phyloP scores from a whole-genome alignment of 805 yeast genomes.

The Ogataea thermomethanolica region DNA sequence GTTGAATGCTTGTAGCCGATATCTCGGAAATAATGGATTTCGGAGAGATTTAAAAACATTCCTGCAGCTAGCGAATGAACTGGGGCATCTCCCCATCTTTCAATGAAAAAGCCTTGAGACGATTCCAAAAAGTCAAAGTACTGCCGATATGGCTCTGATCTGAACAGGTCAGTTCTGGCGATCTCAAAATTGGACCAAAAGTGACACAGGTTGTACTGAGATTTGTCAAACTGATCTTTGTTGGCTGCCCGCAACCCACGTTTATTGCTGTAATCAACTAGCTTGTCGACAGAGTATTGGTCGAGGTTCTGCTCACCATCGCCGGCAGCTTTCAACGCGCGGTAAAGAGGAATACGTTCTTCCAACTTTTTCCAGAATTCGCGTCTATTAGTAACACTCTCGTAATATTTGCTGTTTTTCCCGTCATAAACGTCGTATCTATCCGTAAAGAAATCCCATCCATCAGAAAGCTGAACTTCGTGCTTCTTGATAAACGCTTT shows the following conservation, averaged over 20 bases:
- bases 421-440: conserved; percentile 37
- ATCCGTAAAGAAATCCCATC: conserved; percentile 66
- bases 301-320: conserved; percentile 23
- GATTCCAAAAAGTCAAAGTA: conserved; percentile 68
- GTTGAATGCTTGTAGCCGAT: conserved; percentile 85
- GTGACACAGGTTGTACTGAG: conserved; percentile 76
- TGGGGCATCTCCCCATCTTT: conserved; percentile 98
- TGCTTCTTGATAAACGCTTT: conserved; percentile 52
- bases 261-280: conserved; percentile 38
- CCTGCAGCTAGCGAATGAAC: conserved; percentile 86
- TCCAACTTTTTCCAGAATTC: conserved; percentile 29
- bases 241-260: conserved; percentile 30
- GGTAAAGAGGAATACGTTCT: conserved; percentile 24
- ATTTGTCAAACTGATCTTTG: conserved; percentile 60
- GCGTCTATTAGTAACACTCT: conserved; percentile 20
- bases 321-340: conserved; percentile 18
- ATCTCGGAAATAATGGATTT: conserved; percentile 88
- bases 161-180: conserved; percentile 75
- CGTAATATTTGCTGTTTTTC: conserved; percentile 30
- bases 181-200: conserved; percentile 95
- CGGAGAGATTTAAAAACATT: conserved; percentile 60
- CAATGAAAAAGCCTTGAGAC: conserved; percentile 80
- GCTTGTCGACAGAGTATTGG: conserved; percentile 32
- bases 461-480: conserved; percentile 48
- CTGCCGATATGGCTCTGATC: conserved; percentile 56